phyloP scores from a whole-genome alignment of 345 rosid species.

The Euphorbia pulcherrima region DNA sequence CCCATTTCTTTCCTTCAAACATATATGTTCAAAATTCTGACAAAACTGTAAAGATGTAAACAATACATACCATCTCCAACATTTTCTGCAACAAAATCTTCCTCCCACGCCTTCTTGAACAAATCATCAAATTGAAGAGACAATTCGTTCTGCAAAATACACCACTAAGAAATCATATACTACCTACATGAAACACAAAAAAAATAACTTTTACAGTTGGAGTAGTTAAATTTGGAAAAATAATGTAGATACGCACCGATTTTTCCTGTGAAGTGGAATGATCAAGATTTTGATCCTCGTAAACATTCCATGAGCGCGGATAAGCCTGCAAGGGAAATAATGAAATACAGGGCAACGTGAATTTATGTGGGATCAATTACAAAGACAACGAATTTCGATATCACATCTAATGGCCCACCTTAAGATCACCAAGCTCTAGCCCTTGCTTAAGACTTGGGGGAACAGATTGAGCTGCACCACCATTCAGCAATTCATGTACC shows the following conservation, averaged over 20 bases:
- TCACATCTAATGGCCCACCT: slow-evolving; percentile 38
- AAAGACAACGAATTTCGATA: neutral
- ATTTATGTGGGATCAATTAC: slow-evolving; percentile 2
- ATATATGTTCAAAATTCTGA: neutral
- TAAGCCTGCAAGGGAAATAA: slow-evolving; percentile 43
- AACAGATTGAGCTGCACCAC: slow-evolving; percentile 61
- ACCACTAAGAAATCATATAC: slow-evolving; percentile 14
- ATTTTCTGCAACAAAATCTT: slow-evolving; percentile 44
- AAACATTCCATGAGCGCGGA: slow-evolving; percentile 67
- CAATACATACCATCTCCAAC: slow-evolving; percentile 55
- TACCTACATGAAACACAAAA: slow-evolving; percentile 7
- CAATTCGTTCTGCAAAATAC: slow-evolving; percentile 55
- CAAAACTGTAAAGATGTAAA: slow-evolving; percentile 1
- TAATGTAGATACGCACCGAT: slow-evolving; percentile 49
- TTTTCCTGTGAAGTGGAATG: slow-evolving; percentile 42
- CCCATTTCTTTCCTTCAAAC: slow-evolving; percentile 2
- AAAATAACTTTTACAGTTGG: neutral
- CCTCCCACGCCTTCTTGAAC: slow-evolving; percentile 91
- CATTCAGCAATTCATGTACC: slow-evolving; percentile 66
- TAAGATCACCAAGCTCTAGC: slow-evolving; percentile 72
- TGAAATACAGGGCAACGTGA: slow-evolving; percentile 2
- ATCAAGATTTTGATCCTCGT: slow-evolving; percentile 50
- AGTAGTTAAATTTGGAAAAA: slow-evolving; percentile 9
- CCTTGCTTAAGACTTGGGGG: slow-evolving; percentile 87
- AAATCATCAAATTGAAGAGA: slow-evolving; percentile 87